Evolutionary conservation across 2,329 filamentous ascomycete genomes (phyloP).

Genomic region (Aspergillus sp.): DNA sequence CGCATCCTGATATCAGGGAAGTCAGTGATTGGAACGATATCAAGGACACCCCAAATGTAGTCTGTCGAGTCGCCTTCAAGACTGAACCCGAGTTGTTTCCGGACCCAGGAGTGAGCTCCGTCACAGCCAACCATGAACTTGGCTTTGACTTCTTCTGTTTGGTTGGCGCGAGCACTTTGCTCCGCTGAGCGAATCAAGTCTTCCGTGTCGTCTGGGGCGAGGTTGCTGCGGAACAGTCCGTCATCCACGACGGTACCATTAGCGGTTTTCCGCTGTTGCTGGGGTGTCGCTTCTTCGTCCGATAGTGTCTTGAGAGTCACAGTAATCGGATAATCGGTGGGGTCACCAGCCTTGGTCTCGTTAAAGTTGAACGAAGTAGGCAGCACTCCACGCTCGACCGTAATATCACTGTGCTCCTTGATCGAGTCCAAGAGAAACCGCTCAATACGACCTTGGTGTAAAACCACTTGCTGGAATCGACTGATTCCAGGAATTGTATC

Average conservation of each 20-base stretch:
- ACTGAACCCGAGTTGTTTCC: slow-evolving; percentile 51
- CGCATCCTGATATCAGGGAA: slow-evolving; percentile 51
- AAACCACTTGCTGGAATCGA: slow-evolving; percentile 57
- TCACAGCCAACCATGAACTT: slow-evolving; percentile 64
- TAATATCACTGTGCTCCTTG: slow-evolving; percentile 47
- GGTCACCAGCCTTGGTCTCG: slow-evolving; percentile 40
- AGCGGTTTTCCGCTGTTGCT: slow-evolving; percentile 27
- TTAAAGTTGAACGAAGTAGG: slow-evolving; percentile 52
- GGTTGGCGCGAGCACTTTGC: slow-evolving; percentile 5
- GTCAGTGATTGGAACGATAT: slow-evolving; percentile 49
- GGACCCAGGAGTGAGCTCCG: slow-evolving; percentile 61
- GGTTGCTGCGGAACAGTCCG: slow-evolving; percentile 55
- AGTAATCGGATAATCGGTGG: slow-evolving; percentile 53
- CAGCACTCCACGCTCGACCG: slow-evolving; percentile 55
- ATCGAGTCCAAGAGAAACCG: slow-evolving; percentile 59
- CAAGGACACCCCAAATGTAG: slow-evolving; percentile 43
- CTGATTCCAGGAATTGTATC: slow-evolving; percentile 58
- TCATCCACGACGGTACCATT: slow-evolving; percentile 34
- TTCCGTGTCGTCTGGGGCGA: slow-evolving; percentile 52
- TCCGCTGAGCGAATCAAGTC: slow-evolving; percentile 35
- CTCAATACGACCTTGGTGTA: slow-evolving; percentile 68
- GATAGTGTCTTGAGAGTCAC: slow-evolving; percentile 52
- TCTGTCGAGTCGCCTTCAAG: slow-evolving; percentile 50
- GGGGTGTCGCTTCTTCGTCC: slow-evolving; percentile 52
- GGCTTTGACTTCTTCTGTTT: slow-evolving; percentile 41